Conservation (phyloP, 2,329 filamentous ascomycete species). For the Sporothrix sp. region DNA sequence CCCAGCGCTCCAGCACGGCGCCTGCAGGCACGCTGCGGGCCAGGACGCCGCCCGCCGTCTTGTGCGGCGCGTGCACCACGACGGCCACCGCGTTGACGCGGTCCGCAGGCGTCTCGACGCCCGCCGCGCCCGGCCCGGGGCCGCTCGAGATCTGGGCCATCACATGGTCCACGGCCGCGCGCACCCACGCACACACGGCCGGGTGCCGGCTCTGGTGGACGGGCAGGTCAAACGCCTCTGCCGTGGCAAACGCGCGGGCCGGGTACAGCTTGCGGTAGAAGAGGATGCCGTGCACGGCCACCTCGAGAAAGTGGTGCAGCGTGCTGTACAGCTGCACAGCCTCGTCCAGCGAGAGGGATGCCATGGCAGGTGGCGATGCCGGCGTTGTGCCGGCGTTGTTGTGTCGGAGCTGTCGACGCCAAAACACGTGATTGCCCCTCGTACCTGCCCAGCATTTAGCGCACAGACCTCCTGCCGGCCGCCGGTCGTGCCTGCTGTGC, state of each 20-base stretch:
- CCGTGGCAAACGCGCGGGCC: conserved; percentile 62
- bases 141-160: conserved; percentile 49
- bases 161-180: conserved; percentile 66
- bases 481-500: background rate
- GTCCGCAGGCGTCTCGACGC: background rate
- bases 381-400: background rate
- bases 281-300: conserved; percentile 77
- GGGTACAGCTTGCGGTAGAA: conserved; percentile 78
- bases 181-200: conserved; percentile 75
- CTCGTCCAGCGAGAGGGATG: conserved; percentile 11
- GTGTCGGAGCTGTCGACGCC: background rate
- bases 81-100: conserved; percentile 14
- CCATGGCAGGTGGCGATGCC: background rate
- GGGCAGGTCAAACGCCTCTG: conserved; percentile 72
- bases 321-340: conserved; percentile 52
- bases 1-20: conserved; percentile 49
- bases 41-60: background rate
- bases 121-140: background rate
- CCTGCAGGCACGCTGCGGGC: conserved; percentile 21
- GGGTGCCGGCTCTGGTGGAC: conserved; percentile 82
- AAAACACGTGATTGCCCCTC: conserved; percentile 15
- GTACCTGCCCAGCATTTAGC: background rate
- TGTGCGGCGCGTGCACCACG: conserved; percentile 15
- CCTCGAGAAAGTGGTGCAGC: conserved; percentile 71
- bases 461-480: conserved; percentile 10